Base-by-base conservation (phyloP, 73 alveolate species). In the Paramecium sexaurelia region DNA sequence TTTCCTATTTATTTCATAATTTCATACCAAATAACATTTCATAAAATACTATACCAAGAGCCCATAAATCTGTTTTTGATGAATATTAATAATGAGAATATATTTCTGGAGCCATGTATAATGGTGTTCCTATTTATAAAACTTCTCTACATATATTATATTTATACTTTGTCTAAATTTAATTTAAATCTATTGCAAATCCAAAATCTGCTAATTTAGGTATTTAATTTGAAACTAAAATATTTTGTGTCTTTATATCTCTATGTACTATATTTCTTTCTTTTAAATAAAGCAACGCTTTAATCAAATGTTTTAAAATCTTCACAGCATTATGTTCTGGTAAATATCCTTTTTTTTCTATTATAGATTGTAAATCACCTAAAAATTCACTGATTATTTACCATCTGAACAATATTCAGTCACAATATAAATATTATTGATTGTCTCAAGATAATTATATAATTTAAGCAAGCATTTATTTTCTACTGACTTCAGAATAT, bases 121-220 rank as follows among this genome's bases (percentile, higher is more conserved):
- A 27, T 17, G 93, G 93, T 10, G 93, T 67, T n/a, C 93, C 93
- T 27, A 87, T 41, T 39, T 75, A 67, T 35, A 55, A 87, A 17
- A 43, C 43, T 29, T 67, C 78, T 85, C 93, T 32, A 39, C 45
- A 20, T 68, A 33, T 20, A 32, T 15, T 29, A 20, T 78, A 19
- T 67, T 13, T 15, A 78, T 78, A 78, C 55, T 24, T 78, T 27
- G 66, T 33, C n/a, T 73, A 15, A 36, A 32, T 33, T 86, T 61
- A 35, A 47, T 11, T 33, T 39, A 27, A 61, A 10, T 55, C 93
- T 20, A 45, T 37, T 19, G 94, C 85, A 68, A 88, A 88, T 19
- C 96, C 96, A 56, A 93, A 93, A 93, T 93, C 96, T 8, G 91
- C 93, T 1, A 93, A 40, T 61, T 93, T 93, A 0, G 92, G 93